Evolutionary conservation across 371 early-diverging fungal species (phyloP), one percentile per base, ranked within the genome.

Genomic region (Syncephalastrum racemosum): DNA sequence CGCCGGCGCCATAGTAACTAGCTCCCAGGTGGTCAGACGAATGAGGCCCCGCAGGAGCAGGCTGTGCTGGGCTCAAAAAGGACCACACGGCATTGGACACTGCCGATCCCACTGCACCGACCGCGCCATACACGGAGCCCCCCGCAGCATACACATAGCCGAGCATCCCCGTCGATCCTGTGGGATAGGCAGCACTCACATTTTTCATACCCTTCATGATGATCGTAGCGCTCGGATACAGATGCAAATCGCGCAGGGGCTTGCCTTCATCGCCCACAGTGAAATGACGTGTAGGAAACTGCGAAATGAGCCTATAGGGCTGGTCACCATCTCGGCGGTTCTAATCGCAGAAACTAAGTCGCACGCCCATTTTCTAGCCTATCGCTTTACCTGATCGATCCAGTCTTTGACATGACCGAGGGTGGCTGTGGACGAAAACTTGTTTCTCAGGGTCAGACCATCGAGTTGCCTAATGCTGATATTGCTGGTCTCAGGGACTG

Each of bases 191-290:
- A 1, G 56, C 44, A 10, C 61, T 59, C 1, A 66, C 66, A 46
- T 75, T 71, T 27, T 67, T 64, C 14, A 62, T 53, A 4, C 67
- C 66, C 59, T 81, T 84, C 72, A 84, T 71, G 3, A 84, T 80
- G 13, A 84, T 62, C 1, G 84, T 82, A 13, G 77, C 80, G 44
- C 84, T 84, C 4, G 84, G 84, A 20, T 77, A 78, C 2, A 84
- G 66, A 5, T 75, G 69, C 12, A 84, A 54, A 19, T 77, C 71
- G 1, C 66, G 59, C 13, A 84, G 59, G 36, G 71, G 60, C 24
- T 52, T 62, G 14, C 65, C 45, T 31, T 82, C 75, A 20, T 84
- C 84, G 14, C 55, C 60, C 18, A 71, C 64, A 42, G 67, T 68
- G 25, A 78, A 78, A 36, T 70, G 58, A 4, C 79, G 68, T 3